Percentiles rank a stretch among this genome's conserved stretches.
These are phyloP conservation scores for Kwoniella botswanensis DNA, from an alignment of 768 basidiomycete species.

Conservation along the genomic window DNA sequence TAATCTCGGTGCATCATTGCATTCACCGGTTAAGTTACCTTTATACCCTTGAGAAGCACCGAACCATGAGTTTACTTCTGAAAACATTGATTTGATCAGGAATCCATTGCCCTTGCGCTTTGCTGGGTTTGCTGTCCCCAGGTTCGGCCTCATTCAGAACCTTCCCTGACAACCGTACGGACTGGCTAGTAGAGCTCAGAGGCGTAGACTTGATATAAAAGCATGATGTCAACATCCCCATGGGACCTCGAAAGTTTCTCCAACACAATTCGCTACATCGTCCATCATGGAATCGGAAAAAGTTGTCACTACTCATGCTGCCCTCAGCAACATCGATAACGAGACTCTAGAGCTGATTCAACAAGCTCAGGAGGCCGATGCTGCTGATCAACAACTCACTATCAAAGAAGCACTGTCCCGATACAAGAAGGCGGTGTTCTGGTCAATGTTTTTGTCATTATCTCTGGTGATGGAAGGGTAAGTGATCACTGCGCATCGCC, in stretches of 20 bases:
- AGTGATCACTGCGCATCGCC: conserved; percentile 10
- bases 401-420: conserved; percentile 46
- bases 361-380: conserved; percentile 20
- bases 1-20: not conserved
- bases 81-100: not conserved
- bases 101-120: not conserved
- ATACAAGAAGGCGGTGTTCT: conserved; percentile 47
- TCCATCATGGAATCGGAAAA: not conserved
- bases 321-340: not conserved
- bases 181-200: not conserved
- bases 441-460: conserved; percentile 30
- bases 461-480: conserved; percentile 44
- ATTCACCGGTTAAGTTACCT: not conserved
- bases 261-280: not conserved
- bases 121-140: not conserved
- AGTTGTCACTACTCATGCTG: not conserved
- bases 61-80: not conserved
- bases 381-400: conserved; percentile 24
- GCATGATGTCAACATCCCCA: not conserved
- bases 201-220: not conserved
- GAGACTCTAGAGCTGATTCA: conserved; percentile 14
- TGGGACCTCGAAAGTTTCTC: not conserved
- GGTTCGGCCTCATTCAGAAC: not conserved
- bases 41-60: not conserved
- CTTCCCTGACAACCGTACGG: no score